phyloP scores from a whole-genome alignment of 441 rosid genomes.

The Arabidopsis hybrid region DNA sequence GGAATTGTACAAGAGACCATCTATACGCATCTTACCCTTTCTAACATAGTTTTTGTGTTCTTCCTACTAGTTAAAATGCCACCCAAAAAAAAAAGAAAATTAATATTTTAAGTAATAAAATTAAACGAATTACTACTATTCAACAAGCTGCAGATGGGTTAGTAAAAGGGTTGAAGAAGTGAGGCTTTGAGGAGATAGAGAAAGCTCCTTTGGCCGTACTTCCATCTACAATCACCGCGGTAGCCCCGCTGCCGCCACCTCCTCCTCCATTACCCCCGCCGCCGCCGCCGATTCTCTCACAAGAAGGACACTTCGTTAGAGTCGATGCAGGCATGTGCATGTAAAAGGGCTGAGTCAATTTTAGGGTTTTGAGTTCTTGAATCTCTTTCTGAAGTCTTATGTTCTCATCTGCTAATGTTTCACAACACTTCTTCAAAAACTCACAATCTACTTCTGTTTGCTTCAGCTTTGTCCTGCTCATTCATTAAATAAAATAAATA shows the following conservation, averaged over 20 bases:
- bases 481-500: neutral
- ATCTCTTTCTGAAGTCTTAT: constrained; percentile 69
- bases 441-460: constrained; percentile 82
- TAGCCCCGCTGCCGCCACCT: constrained; percentile 16
- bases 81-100: constrained; percentile 15
- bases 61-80: constrained; percentile 27
- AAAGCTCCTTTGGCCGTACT: constrained; percentile 52
- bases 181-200: constrained; percentile 68
- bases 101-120: constrained; percentile 11
- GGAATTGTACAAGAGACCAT: constrained; percentile 43
- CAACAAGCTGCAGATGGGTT: constrained; percentile 91
- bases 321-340: constrained; percentile 75
- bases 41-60: constrained; percentile 34
- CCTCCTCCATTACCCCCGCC: constrained; percentile 24
- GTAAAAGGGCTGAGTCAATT: constrained; percentile 67
- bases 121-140: constrained; percentile 35
- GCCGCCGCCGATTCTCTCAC: constrained; percentile 66
- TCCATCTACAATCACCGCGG: constrained; percentile 41
- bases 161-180: constrained; percentile 70
- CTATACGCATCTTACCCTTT: constrained; percentile 38
- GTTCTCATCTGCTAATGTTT: constrained; percentile 71
- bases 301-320: constrained; percentile 72
- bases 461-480: constrained; percentile 74
- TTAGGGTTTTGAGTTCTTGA: constrained; percentile 74
- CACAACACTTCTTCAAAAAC: constrained; percentile 67